Conservation (phyloP, 1,139 yeast genomes). For the Nadsonia starkeyi-henricii region DNA sequence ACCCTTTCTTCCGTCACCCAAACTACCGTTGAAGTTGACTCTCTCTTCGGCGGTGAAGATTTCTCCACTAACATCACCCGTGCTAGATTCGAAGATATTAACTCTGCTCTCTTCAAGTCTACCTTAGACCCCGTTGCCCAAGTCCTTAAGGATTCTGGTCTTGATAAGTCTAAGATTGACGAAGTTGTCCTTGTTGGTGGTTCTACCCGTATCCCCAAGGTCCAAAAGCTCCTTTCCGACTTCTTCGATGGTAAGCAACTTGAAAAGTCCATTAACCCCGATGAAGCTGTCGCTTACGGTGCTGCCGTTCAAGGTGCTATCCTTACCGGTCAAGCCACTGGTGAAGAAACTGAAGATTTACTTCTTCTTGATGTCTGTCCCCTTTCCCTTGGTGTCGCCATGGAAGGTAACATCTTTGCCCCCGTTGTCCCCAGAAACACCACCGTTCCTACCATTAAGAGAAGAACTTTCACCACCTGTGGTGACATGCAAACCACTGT, state of each 20-base stretch:
- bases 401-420: conserved; percentile 98
- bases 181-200: conserved; percentile 88
- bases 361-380: conserved; percentile 97
- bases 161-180: conserved; percentile 66
- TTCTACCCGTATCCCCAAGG: conserved; percentile 90
- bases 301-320: conserved; percentile 99
- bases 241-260: conserved; percentile 85
- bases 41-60: conserved; percentile 68
- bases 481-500: conserved; percentile 99
- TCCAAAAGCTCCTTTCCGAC: conserved; percentile 74
- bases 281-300: conserved; percentile 98
- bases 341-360: conserved; percentile 94
- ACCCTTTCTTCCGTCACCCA: conserved; percentile 76
- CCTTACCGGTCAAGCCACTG: conserved; percentile 94
- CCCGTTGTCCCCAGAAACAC: conserved; percentile 99
- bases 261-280: conserved; percentile 80
- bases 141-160: conserved; percentile 70
- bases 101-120: conserved; percentile 73
- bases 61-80: conserved; percentile 73
- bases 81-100: conserved; percentile 83
- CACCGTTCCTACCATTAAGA: conserved; percentile 98
- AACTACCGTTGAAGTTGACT: conserved; percentile 77
- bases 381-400: conserved; percentile 98
- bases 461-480: conserved; percentile 99
- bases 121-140: conserved; percentile 78